These are phyloP conservation scores for Psilocybe mexicana DNA, from an alignment of 1,284 basidiomycete genomes.

Conservation along the genomic window DNA sequence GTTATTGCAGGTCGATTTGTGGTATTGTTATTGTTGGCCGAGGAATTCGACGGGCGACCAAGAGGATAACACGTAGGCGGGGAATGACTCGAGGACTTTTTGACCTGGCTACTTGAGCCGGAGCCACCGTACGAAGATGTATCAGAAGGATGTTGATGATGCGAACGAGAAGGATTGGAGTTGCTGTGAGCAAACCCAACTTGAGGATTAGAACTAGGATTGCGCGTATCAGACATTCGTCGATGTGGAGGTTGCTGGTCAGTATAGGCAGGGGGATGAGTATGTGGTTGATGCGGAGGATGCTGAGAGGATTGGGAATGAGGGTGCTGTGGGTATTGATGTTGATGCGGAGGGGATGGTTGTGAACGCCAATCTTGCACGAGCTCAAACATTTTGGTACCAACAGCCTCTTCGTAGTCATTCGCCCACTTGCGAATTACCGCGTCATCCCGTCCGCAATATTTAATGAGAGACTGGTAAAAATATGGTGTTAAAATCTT, in stretches of 20 bases:
- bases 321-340: slow-evolving; percentile 27
- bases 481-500: slow-evolving; percentile 11
- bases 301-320: slow-evolving; percentile 21
- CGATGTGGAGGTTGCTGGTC: slow-evolving; percentile 25
- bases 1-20: slow-evolving; percentile 12
- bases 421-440: slow-evolving; percentile 54
- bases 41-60: slow-evolving; percentile 35
- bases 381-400: slow-evolving; percentile 51
- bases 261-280: slow-evolving; percentile 14
- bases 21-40: slow-evolving; percentile 24
- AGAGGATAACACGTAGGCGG: slow-evolving; percentile 29
- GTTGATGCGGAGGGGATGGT: slow-evolving; percentile 32
- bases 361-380: slow-evolving; percentile 36
- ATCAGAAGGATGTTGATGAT: slow-evolving; percentile 31
- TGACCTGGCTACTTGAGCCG: slow-evolving; percentile 25
- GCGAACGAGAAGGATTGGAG: slow-evolving; percentile 25
- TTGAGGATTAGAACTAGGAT: slow-evolving; percentile 15
- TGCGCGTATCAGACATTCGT: slow-evolving; percentile 31
- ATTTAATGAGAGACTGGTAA: slow-evolving; percentile 62
- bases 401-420: slow-evolving; percentile 67
- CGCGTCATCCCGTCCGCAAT: slow-evolving; percentile 55
- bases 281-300: slow-evolving; percentile 17
- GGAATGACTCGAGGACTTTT: slow-evolving; percentile 30
- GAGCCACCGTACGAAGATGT: slow-evolving; percentile 20
- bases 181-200: slow-evolving; percentile 13